These are phyloP conservation scores for Fusarium continuum DNA, from an alignment of 2,329 filamentous ascomycete species.

Conservation along the genomic window DNA sequence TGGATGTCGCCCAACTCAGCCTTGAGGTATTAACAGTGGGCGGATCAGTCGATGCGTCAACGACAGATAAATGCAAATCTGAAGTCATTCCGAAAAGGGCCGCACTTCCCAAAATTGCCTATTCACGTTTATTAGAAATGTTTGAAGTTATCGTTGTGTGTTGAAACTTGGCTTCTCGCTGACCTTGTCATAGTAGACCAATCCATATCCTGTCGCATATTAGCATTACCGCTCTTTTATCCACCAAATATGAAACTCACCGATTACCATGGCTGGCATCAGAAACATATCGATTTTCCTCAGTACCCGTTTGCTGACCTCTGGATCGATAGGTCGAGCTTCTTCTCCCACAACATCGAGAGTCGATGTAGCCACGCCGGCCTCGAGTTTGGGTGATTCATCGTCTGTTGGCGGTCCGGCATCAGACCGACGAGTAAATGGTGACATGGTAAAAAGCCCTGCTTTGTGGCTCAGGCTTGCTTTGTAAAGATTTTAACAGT, in stretches of 20 bases:
- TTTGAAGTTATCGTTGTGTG: too few species aligned
- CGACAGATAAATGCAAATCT: slow-evolving; percentile 68
- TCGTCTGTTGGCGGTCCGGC: background rate
- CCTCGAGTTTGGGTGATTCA: background rate
- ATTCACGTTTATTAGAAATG: too few species aligned
- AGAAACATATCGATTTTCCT: background rate
- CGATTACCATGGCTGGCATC: background rate
- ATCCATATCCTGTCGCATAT: background rate
- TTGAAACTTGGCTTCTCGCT: background rate
- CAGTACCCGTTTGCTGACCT: background rate
- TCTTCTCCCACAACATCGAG: background rate
- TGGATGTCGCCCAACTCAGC: slow-evolving; percentile 78
- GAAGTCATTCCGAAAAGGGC: slow-evolving; percentile 80
- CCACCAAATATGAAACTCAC: background rate
- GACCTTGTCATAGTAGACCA: background rate
- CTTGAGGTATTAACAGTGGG: slow-evolving; percentile 70
- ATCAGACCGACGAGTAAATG: background rate
- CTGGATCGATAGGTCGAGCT: background rate
- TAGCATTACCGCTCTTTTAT: background rate
- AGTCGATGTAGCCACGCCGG: background rate
- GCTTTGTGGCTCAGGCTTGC: too few species aligned
- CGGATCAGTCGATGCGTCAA: slow-evolving; percentile 54
- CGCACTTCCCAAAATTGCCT: slow-evolving; percentile 77
- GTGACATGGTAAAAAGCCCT: too few species aligned
- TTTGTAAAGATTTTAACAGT: too few species aligned